These are phyloP conservation scores for Fusarium sp. DNA, from an alignment of 2,329 filamentous ascomycete genomes.

Conservation along the genomic window DNA sequence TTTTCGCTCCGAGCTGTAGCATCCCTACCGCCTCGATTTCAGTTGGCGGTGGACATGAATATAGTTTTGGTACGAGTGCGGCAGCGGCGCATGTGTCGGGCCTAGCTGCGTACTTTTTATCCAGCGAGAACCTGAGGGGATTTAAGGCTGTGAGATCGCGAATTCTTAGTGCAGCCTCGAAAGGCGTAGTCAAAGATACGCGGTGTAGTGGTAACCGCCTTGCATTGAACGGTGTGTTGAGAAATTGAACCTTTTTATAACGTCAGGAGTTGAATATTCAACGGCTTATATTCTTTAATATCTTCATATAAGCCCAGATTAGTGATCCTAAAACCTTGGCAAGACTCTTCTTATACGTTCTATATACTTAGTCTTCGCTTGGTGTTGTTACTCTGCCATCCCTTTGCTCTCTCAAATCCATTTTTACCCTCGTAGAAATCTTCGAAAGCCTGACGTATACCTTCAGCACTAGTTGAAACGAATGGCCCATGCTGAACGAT, in stretches of 20 bases:
- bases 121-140: neutral
- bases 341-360: neutral
- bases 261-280: accelerated
- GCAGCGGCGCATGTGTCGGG: neutral
- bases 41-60: accelerated
- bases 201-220: neutral
- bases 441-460: neutral
- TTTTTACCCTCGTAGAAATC: neutral
- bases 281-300: neutral
- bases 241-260: neutral
- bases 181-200: accelerated
- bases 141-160: too few species aligned
- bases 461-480: accelerated
- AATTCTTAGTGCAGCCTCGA: neutral
- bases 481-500: neutral
- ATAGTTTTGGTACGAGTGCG: neutral
- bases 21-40: neutral
- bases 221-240: too few species aligned
- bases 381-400: neutral
- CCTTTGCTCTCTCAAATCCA: neutral
- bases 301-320: accelerated
- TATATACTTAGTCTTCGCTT: neutral
- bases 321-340: neutral
- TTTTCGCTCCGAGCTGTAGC: neutral
- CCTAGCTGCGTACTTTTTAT: neutral